phyloP scores from a whole-genome alignment of 495 filamentous ascomycete genomes.

The Paragyromitra xinjiangensis region DNA sequence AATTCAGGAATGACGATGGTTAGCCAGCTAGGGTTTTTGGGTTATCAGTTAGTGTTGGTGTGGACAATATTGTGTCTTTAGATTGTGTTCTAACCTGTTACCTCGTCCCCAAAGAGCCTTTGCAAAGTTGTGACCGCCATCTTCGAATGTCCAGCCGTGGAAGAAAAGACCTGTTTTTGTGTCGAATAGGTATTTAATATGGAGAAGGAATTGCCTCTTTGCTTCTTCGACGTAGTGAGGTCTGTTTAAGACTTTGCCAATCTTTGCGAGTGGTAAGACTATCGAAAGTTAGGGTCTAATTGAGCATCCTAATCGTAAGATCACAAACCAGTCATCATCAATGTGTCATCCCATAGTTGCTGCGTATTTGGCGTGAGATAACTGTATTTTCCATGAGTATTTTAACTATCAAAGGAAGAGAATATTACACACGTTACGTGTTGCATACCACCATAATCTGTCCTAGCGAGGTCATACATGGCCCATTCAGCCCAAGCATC shows the following conservation, averaged over 20 bases:
- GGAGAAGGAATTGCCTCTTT: constrained; percentile 74
- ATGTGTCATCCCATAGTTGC: constrained; percentile 79
- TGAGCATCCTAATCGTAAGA: not conserved
- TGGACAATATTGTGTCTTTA: not conserved
- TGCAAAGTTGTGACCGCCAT: constrained; percentile 75
- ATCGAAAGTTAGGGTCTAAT: not conserved
- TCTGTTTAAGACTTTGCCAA: constrained; percentile 70
- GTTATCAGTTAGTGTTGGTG: not conserved
- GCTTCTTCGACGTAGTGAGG: constrained; percentile 76
- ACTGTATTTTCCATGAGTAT: constrained; percentile 18
- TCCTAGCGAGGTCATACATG: constrained; percentile 74
- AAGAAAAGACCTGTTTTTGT: constrained; percentile 72
- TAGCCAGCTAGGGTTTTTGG: constrained; percentile 64
- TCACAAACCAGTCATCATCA: constrained; percentile 74
- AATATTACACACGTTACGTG: constrained; percentile 65
- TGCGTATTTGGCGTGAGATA: constrained; percentile 71
- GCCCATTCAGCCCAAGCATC: constrained; percentile 81
- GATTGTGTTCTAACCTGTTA: constrained; percentile 57
- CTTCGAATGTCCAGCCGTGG: constrained; percentile 77
- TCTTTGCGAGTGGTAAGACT: constrained; percentile 75
- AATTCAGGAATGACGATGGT: constrained; percentile 80
- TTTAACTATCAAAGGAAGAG: not conserved
- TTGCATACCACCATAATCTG: constrained; percentile 76
- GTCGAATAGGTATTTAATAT: constrained; percentile 77
- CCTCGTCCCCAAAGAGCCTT: constrained; percentile 74